A percentile compares a stretch with the other conserved stretches of the same genome.
These are phyloP conservation scores for Ramalina peruviana DNA, from an alignment of 495 filamentous ascomycete genomes.

Conservation along the genomic window DNA sequence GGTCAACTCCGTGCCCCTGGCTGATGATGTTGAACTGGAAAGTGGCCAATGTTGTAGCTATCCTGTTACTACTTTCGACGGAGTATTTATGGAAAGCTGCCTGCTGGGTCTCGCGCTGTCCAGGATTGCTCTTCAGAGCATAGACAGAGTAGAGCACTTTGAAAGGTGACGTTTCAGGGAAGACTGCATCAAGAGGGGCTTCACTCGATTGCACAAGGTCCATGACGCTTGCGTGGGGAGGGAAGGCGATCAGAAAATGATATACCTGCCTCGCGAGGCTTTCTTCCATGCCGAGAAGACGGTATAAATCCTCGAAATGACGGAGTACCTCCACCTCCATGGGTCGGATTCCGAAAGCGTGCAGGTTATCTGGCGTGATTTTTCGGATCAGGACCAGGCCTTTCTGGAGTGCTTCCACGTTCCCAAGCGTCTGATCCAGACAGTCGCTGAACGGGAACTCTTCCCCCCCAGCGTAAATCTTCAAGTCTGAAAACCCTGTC, in stretches of 20 bases:
- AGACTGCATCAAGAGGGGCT: constrained; percentile 41
- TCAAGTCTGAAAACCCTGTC: constrained; percentile 60
- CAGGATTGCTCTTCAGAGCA: constrained; percentile 30
- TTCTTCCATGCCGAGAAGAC: constrained; percentile 63
- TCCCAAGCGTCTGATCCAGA: constrained; percentile 24
- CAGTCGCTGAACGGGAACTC: constrained; percentile 31
- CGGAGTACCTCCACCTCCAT: constrained; percentile 66
- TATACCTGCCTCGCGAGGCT: constrained; percentile 58
- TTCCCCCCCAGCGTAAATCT: constrained; percentile 35
- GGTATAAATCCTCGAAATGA: constrained; percentile 77
- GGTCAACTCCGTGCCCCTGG: constrained; percentile 8
- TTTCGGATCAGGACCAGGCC: constrained; percentile 46
- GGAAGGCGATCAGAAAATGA: constrained; percentile 58
- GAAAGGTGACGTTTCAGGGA: constrained; percentile 57
- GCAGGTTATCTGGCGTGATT: constrained; percentile 17
- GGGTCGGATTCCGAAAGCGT: constrained; percentile 26
- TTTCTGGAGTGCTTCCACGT: constrained; percentile 34
- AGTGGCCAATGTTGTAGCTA: constrained; percentile 28
- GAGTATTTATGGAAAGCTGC: constrained; percentile 14
- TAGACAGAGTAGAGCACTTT: constrained; percentile 61
- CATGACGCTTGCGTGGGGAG: constrained; percentile 48
- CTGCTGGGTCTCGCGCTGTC: not conserved
- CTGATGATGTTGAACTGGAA: constrained; percentile 3
- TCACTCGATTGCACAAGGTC: constrained; percentile 41
- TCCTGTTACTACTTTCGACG: constrained; percentile 28